These are phyloP conservation scores for Neonothopanus nambi DNA, from an alignment of 1,284 basidiomycete genomes.

Conservation along the genomic window DNA sequence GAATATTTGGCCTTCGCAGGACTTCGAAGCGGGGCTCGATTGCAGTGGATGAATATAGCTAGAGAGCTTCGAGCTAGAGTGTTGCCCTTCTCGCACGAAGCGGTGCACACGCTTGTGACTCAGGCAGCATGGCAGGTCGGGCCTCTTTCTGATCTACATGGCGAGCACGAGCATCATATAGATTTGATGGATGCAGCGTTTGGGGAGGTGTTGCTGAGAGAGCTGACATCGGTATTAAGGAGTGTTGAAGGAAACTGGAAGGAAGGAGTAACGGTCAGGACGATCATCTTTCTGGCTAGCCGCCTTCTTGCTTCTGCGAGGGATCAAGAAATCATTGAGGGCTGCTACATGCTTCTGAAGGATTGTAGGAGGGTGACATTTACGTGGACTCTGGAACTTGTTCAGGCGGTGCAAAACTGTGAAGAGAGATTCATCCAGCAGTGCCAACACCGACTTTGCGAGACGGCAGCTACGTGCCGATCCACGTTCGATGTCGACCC, in stretches of 20 bases:
- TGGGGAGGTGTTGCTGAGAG: too few relatives aligned
- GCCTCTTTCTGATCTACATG: too few relatives aligned
- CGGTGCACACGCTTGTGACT: conserved; percentile 39
- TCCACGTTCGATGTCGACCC: conserved; percentile 39
- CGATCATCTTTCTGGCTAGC: conserved; percentile 33
- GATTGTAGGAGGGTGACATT: not conserved
- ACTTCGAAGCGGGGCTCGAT: conserved; percentile 39
- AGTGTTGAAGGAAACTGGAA: conserved; percentile 43
- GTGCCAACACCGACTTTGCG: conserved; percentile 29
- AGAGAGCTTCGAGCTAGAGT: conserved; percentile 37
- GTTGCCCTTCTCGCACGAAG: conserved; percentile 37
- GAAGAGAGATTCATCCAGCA: conserved; percentile 24
- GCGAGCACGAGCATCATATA: too few relatives aligned
- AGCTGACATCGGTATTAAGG: too few relatives aligned
- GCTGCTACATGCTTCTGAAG: not conserved
- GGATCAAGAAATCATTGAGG: not conserved
- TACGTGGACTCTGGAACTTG: not conserved
- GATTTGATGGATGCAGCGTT: too few relatives aligned
- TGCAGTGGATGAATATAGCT: conserved; percentile 53
- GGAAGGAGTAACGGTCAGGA: conserved; percentile 36
- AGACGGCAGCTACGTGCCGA: conserved; percentile 39
- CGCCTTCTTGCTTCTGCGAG: conserved; percentile 35
- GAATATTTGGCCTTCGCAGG: conserved; percentile 44
- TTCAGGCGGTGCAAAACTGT: not conserved
- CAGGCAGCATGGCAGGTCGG: conserved; percentile 43